A percentile compares a stretch with the other conserved stretches of the same genome.
Evolutionary conservation across 306 rosid species (phyloP).

Genomic region (Mimosa bimucronata): DNA sequence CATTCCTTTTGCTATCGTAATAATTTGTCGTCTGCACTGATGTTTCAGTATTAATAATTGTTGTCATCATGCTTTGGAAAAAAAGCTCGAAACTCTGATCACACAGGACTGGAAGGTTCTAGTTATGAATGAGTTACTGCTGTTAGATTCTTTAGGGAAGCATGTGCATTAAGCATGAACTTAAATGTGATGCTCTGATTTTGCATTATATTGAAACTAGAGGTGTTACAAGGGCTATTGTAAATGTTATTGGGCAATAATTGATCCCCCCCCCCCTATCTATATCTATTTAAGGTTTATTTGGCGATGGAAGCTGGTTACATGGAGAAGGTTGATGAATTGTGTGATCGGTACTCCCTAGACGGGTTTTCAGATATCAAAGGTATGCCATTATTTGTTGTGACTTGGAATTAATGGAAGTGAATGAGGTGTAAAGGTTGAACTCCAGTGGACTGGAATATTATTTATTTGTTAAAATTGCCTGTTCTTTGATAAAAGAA

Average conservation of each 20-base stretch:
- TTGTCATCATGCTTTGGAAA: background rate
- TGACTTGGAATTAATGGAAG: constrained; percentile 15
- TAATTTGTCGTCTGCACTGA: background rate
- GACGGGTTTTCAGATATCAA: constrained; percentile 59
- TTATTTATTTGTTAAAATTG: constrained; percentile 1
- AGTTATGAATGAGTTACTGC: background rate
- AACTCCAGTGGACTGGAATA: background rate
- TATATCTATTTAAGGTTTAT: constrained; percentile 63
- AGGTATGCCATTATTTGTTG: constrained; percentile 49
- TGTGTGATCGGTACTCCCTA: constrained; percentile 79
- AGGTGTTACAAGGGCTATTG: background rate
- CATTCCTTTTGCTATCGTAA: constrained; percentile 4
- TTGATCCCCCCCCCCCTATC: background rate
- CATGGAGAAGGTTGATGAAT: constrained; percentile 84
- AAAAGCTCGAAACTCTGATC: background rate
- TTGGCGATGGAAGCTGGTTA: constrained; percentile 99
- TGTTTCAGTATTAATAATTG: too few species aligned
- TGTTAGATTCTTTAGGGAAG: background rate
- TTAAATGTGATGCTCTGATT: background rate
- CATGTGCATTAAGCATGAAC: background rate
- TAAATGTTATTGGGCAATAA: constrained; percentile 4
- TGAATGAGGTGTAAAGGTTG: background rate
- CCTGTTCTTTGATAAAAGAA: constrained; percentile 20
- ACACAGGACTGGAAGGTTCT: background rate
- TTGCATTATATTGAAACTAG: background rate